Conservation (phyloP, 176 grass and related monocot genomes). For the Triticum timopheevii region DNA sequence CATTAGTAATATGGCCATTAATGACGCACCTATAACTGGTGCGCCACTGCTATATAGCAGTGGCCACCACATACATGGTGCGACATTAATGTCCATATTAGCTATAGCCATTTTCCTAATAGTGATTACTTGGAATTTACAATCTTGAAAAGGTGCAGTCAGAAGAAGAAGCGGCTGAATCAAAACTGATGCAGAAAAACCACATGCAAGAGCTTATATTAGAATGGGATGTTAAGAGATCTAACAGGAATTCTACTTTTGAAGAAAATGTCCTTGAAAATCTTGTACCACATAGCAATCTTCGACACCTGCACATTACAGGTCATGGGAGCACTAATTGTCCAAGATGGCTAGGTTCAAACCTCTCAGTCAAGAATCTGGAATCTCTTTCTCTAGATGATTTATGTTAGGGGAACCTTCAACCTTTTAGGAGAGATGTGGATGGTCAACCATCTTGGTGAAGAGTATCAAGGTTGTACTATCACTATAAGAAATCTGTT, state of each 20-base stretch:
- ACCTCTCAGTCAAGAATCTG: background rate
- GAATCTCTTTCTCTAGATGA: background rate
- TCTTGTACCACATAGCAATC: background rate
- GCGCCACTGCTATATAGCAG: too few species aligned
- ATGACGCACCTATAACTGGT: too few species aligned
- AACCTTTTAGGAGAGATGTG: background rate
- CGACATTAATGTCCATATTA: too few species aligned
- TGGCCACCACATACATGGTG: too few species aligned
- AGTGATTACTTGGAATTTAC: background rate
- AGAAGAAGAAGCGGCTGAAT: background rate
- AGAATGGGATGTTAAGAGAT: background rate
- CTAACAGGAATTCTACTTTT: background rate
- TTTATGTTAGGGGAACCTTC: background rate
- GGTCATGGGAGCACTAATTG: background rate
- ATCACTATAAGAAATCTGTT: too few species aligned
- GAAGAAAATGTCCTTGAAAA: background rate
- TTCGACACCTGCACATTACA: background rate
- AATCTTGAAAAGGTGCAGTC: background rate
- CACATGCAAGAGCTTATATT: background rate
- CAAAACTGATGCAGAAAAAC: background rate
- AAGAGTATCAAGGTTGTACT: too few species aligned
- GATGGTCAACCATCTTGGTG: background rate
- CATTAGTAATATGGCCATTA: too few species aligned
- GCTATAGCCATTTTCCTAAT: too few species aligned
- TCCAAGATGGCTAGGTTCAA: background rate